Evolutionary conservation across 2,329 filamentous ascomycete genomes (phyloP).

Genomic region (Epichloe gansuensis): DNA sequence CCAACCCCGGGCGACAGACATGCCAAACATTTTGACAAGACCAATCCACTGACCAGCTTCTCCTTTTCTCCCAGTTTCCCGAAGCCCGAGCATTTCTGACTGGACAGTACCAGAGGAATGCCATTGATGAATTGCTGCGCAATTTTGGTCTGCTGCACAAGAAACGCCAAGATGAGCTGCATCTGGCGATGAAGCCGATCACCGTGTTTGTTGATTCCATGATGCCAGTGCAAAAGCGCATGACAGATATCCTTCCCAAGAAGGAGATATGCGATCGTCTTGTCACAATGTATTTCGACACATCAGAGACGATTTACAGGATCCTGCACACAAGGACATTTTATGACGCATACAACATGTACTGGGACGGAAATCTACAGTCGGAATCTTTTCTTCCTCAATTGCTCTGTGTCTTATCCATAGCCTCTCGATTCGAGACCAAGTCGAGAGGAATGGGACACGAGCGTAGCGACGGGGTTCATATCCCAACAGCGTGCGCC

Average conservation of each 20-base stretch:
- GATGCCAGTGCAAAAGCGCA: slow-evolving; percentile 44
- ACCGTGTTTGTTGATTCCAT: slow-evolving; percentile 47
- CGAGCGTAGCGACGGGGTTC: slow-evolving; percentile 41
- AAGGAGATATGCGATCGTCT: slow-evolving; percentile 39
- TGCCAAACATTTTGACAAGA: neutral
- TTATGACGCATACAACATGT: slow-evolving; percentile 35
- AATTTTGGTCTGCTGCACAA: slow-evolving; percentile 36
- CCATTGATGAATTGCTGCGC: slow-evolving; percentile 30
- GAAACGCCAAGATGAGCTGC: slow-evolving; percentile 34
- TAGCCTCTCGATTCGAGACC: slow-evolving; percentile 41
- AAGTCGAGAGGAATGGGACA: slow-evolving; percentile 37
- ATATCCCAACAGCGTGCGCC: slow-evolving; percentile 44
- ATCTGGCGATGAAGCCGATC: slow-evolving; percentile 36
- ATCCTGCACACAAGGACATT: slow-evolving; percentile 42
- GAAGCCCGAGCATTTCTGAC: slow-evolving; percentile 7
- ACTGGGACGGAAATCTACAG: slow-evolving; percentile 36
- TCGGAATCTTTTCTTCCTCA: slow-evolving; percentile 41
- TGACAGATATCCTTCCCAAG: slow-evolving; percentile 43
- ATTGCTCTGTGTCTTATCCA: slow-evolving; percentile 38
- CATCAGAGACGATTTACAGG: slow-evolving; percentile 40
- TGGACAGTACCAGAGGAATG: slow-evolving; percentile 2
- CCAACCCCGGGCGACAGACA: neutral
- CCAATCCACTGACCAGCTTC: neutral
- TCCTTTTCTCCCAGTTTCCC: slow-evolving; percentile 3
- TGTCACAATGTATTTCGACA: slow-evolving; percentile 35